A percentile compares a stretch with the other conserved stretches of the same genome.
Evolutionary conservation across 495 filamentous ascomycete genomes (phyloP).

Genomic region (Trichoderma erinaceum): DNA sequence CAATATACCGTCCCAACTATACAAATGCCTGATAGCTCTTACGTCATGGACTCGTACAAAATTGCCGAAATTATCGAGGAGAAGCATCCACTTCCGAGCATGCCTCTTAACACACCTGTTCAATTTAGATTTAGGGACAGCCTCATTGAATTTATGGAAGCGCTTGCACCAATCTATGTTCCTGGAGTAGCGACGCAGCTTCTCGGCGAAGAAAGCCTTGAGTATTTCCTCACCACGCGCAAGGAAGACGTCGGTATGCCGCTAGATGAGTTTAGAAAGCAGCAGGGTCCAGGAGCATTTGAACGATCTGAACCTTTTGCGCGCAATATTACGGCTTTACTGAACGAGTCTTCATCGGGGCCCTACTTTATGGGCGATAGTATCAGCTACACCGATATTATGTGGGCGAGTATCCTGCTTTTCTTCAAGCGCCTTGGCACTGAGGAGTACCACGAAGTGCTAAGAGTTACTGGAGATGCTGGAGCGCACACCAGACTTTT

Average conservation of each 20-base stretch:
- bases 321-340: constrained; percentile 34
- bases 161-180: constrained; percentile 26
- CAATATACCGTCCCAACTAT: constrained; percentile 47
- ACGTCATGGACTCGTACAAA: constrained; percentile 47
- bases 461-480: constrained; percentile 4
- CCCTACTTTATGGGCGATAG: constrained; percentile 38
- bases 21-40: constrained; percentile 39
- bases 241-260: constrained; percentile 36
- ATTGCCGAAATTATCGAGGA: constrained; percentile 47
- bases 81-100: constrained; percentile 40
- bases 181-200: constrained; percentile 29
- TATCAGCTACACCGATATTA: constrained; percentile 34
- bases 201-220: constrained; percentile 30
- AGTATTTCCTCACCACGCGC: constrained; percentile 41
- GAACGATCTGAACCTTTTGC: constrained; percentile 29
- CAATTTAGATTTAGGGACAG: constrained; percentile 26
- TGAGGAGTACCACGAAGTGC: constrained; percentile 9
- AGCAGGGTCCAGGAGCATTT: constrained; percentile 34
- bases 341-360: constrained; percentile 40
- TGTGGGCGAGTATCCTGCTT: constrained; percentile 30
- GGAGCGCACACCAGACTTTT: not conserved
- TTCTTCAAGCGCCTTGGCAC: constrained; percentile 25
- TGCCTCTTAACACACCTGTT: constrained; percentile 43
- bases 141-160: constrained; percentile 16
- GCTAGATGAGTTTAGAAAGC: constrained; percentile 34